phyloP scores from a whole-genome alignment of 169 alveolate species.

The Miamiensis avidus region DNA sequence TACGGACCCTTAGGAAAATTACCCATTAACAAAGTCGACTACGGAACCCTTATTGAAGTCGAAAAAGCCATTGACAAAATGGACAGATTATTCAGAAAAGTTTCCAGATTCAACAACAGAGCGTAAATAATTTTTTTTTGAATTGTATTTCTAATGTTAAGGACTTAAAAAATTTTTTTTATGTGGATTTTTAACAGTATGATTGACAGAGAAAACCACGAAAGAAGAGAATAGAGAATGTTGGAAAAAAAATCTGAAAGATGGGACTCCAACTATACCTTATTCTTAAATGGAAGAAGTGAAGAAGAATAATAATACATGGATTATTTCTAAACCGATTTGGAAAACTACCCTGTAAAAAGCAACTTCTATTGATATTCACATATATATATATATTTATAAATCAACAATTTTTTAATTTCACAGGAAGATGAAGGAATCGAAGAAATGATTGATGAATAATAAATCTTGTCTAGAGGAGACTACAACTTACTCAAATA shows the following conservation, averaged over 20 bases:
- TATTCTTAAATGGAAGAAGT: slow-evolving; percentile 64
- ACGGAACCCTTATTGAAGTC: slow-evolving; percentile 61
- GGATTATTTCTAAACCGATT: slow-evolving; percentile 76
- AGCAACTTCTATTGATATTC: neutral
- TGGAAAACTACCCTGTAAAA: slow-evolving; percentile 51
- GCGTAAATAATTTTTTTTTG: slow-evolving; percentile 4
- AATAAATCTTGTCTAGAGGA: slow-evolving; percentile 49
- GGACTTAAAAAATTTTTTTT: too few species aligned
- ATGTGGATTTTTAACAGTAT: neutral
- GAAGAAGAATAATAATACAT: slow-evolving; percentile 73
- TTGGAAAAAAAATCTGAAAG: slow-evolving; percentile 66
- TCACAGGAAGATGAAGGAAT: slow-evolving; percentile 52
- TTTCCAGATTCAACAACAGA: slow-evolving; percentile 60
- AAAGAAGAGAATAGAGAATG: slow-evolving; percentile 81
- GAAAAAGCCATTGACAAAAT: slow-evolving; percentile 61
- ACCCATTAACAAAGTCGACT: slow-evolving; percentile 47
- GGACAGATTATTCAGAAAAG: slow-evolving; percentile 71
- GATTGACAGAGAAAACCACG: slow-evolving; percentile 71
- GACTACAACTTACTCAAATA: slow-evolving; percentile 47
- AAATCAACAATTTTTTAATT: too few species aligned
- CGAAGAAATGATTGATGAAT: slow-evolving; percentile 51
- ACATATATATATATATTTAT: neutral
- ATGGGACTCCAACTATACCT: slow-evolving; percentile 64
- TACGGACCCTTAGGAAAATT: slow-evolving; percentile 33
- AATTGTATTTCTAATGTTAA: too few species aligned